phyloP scores from a whole-genome alignment of 2,329 filamentous ascomycete species.

The Trichoderma koningiopsis region DNA sequence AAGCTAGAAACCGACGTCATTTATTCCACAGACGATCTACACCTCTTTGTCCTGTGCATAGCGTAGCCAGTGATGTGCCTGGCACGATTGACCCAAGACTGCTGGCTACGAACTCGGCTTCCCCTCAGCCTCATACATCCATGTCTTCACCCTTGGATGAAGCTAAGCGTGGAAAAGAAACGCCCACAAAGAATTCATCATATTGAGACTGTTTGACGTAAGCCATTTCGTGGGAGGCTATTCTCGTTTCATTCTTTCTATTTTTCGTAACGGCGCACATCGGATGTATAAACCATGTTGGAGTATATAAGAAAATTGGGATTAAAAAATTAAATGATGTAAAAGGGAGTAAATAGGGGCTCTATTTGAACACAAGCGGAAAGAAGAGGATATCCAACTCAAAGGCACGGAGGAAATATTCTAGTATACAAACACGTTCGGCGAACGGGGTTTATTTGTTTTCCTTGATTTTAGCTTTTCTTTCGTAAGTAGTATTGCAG shows the following conservation, averaged over 20 bases:
- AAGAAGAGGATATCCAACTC: not conserved
- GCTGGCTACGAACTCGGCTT: not conserved
- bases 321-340: not conserved
- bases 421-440: not conserved
- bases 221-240: not conserved
- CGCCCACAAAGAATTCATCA: not conserved
- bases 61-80: not conserved
- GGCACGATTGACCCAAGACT: conserved; percentile 21
- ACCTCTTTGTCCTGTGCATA: not conserved
- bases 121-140: not conserved
- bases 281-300: not conserved
- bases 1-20: not conserved
- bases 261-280: not conserved
- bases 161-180: not conserved
- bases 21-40: not conserved
- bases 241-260: not conserved
- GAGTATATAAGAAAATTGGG: not conserved
- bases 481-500: not conserved
- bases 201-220: not conserved
- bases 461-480: not conserved
- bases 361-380: not conserved
- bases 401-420: not conserved
- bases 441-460: not conserved
- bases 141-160: not conserved
- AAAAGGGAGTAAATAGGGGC: not conserved